Conservation (phyloP, 495 filamentous ascomycete species). For the Echria macrotheca region DNA sequence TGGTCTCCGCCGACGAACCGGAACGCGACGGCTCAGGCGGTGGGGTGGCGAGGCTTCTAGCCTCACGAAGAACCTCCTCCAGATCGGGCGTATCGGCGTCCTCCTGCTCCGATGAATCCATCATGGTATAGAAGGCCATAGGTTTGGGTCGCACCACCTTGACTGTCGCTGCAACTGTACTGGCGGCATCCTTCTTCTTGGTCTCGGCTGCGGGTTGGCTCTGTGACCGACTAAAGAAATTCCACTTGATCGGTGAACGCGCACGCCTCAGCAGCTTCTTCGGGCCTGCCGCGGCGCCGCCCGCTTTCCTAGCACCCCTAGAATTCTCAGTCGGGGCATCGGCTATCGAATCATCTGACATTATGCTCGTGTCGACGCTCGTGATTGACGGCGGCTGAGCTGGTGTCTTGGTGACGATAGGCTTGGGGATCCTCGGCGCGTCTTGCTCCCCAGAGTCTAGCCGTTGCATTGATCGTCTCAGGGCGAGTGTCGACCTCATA, state of each 20-base stretch:
- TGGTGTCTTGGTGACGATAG: conserved; percentile 33
- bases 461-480: conserved; percentile 48
- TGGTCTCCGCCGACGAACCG: not conserved
- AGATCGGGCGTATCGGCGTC: conserved; percentile 55
- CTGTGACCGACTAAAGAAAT: conserved; percentile 71
- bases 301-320: conserved; percentile 10
- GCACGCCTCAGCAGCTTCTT: conserved; percentile 54
- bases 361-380: conserved; percentile 46
- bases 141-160: conserved; percentile 38
- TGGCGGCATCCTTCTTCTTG: conserved; percentile 33
- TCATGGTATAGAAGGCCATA: conserved; percentile 74
- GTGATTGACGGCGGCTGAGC: conserved; percentile 40
- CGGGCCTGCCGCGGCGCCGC: conserved; percentile 18
- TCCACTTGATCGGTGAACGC: conserved; percentile 67
- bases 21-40: not conserved
- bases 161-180: conserved; percentile 39
- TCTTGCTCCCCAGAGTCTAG: conserved; percentile 35
- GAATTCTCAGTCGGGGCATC: conserved; percentile 25
- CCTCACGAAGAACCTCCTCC: conserved; percentile 59
- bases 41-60: conserved; percentile 34
- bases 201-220: conserved; percentile 41
- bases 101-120: conserved; percentile 67
- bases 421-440: conserved; percentile 36
- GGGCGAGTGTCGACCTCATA: conserved; percentile 43
- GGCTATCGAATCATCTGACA: conserved; percentile 46